These are phyloP conservation scores for Claviceps arundinis DNA, from an alignment of 2,329 filamentous ascomycete genomes.

Conservation along the genomic window DNA sequence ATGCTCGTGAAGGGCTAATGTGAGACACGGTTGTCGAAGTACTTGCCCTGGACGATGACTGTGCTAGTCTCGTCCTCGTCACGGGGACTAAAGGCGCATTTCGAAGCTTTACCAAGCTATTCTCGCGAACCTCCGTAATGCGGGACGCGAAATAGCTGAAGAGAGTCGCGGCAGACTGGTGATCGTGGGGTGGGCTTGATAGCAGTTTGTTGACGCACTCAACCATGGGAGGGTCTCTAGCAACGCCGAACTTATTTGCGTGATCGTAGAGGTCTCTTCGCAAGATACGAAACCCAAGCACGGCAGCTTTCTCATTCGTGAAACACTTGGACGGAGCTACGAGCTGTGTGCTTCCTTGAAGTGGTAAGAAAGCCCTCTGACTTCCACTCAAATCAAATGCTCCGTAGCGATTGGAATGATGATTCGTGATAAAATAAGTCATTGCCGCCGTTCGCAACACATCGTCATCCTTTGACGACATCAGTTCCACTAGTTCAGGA, in stretches of 20 bases:
- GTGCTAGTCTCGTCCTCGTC: conserved; percentile 15
- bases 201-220: conserved; percentile 65
- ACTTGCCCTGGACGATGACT: conserved; percentile 21
- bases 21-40: conserved; percentile 13
- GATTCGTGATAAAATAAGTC: conserved; percentile 70
- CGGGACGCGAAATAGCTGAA: conserved; percentile 79
- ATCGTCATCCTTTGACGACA: conserved; percentile 47
- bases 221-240: conserved; percentile 63
- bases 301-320: conserved; percentile 60
- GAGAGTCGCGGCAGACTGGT: conserved; percentile 51
- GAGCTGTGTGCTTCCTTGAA: conserved; percentile 55
- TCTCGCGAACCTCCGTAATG: conserved; percentile 55
- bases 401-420: conserved; percentile 64
- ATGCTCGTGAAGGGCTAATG: conserved; percentile 60
- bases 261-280: conserved; percentile 64
- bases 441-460: conserved; percentile 55
- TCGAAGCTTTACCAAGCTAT: conserved; percentile 45
- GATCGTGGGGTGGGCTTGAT: conserved; percentile 54
- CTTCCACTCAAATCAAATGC: conserved; percentile 44
- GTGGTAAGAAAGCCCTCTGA: conserved; percentile 53
- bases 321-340: conserved; percentile 68
- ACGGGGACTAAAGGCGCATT: conserved; percentile 63
- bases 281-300: conserved; percentile 73
- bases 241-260: conserved; percentile 74
- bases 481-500: conserved; percentile 63